Conservation (phyloP, 495 filamentous ascomycete species). For the Penicillium canariense region DNA sequence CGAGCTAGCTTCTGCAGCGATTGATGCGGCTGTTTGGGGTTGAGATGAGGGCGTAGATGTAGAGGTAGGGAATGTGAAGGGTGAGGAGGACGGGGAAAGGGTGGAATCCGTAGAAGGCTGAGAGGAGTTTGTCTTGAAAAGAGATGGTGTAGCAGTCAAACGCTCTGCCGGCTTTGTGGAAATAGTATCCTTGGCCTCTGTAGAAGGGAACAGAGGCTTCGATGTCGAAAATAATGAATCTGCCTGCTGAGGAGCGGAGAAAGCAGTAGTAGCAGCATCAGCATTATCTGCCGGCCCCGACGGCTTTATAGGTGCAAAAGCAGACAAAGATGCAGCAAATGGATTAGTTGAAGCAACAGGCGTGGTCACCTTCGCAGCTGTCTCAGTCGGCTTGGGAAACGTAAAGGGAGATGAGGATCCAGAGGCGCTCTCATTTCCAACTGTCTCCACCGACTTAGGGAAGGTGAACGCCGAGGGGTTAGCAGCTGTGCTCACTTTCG, state of each 20-base stretch:
- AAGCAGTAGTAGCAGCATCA: not conserved
- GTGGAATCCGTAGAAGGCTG: not conserved
- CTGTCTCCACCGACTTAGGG: not conserved
- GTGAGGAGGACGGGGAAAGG: not conserved
- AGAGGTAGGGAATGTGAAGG: not conserved
- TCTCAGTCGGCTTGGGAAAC: not conserved
- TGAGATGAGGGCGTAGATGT: not conserved
- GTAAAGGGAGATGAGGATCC: not conserved
- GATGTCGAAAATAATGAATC: not conserved
- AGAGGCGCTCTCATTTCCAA: not conserved
- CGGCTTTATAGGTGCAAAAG: constrained; percentile 3
- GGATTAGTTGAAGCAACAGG: constrained; percentile 7
- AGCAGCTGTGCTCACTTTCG: not conserved
- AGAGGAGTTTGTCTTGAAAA: not conserved
- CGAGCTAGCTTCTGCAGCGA: not conserved
- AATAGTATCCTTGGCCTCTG: not conserved
- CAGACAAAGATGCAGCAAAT: constrained; percentile 12
- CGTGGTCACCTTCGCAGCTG: not conserved
- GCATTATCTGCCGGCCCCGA: constrained; percentile 1
- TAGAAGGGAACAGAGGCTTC: constrained; percentile 1
- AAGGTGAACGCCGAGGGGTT: constrained; percentile 1
- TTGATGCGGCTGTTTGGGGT: not conserved
- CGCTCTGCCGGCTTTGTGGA: not conserved
- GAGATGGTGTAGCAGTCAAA: not conserved
- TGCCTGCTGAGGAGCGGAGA: not conserved